These are phyloP conservation scores for Noccaea bulbosa DNA, from an alignment of 345 rosid genomes.

Conservation along the genomic window DNA sequence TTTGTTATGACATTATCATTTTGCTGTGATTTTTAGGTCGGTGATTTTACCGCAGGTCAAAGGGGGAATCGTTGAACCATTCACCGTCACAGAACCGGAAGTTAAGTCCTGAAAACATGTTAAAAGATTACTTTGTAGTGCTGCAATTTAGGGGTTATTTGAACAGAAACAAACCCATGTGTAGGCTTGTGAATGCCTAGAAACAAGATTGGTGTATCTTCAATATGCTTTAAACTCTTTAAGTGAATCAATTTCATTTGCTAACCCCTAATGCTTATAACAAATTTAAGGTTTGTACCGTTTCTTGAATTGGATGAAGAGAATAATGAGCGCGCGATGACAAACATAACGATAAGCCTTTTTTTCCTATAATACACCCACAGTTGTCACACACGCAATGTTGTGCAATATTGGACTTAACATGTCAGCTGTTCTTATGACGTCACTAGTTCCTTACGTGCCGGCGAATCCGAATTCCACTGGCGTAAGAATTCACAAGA, in stretches of 20 bases:
- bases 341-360: background rate
- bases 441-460: conserved; percentile 35
- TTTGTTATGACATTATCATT: conserved; percentile 15
- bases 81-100: background rate
- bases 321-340: conserved; percentile 14
- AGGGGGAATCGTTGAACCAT: conserved; percentile 13
- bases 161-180: conserved; percentile 42
- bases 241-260: conserved; percentile 17
- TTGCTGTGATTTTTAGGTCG: conserved; percentile 15
- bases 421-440: conserved; percentile 1
- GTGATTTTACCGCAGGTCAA: conserved; percentile 13
- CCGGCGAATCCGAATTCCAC: conserved; percentile 14
- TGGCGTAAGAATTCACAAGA: conserved; percentile 6
- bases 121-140: conserved; percentile 27
- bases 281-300: background rate
- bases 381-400: conserved; percentile 28
- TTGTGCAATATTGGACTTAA: background rate
- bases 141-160: conserved; percentile 33
- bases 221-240: conserved; percentile 2
- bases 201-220: conserved; percentile 31
- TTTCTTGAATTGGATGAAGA: conserved; percentile 3
- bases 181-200: conserved; percentile 46
- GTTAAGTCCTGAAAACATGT: conserved; percentile 33
- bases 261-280: background rate
- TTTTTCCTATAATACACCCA: background rate